A percentile compares a stretch with the other conserved stretches of the same genome.
phyloP scores from a whole-genome alignment of 208 protist genomes.

The Leishmania tropica region DNA sequence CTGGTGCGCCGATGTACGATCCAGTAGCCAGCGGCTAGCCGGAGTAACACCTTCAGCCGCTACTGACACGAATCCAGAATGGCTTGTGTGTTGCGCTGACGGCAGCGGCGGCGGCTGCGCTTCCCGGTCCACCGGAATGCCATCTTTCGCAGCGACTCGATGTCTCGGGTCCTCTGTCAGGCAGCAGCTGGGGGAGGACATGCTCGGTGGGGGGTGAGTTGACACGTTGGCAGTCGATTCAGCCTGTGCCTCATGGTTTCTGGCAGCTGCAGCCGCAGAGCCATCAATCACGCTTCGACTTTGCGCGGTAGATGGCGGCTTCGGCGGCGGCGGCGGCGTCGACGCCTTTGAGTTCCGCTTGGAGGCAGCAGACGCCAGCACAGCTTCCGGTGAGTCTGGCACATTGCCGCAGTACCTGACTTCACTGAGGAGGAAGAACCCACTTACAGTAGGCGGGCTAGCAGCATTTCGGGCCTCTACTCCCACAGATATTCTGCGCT shows the following conservation, averaged over 20 bases:
- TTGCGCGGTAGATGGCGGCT: not conserved
- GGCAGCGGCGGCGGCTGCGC: not conserved
- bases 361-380: not conserved
- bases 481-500: no score
- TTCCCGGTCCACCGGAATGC: conserved; percentile 4
- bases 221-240: not conserved
- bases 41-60: not conserved
- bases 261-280: not conserved
- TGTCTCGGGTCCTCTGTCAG: conserved; percentile 3
- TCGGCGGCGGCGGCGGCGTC: no score
- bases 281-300: not conserved
- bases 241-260: no score
- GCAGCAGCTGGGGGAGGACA: conserved; percentile 1
- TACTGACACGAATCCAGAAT: not conserved
- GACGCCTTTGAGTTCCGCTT: not conserved
- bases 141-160: not conserved
- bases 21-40: no score
- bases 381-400: not conserved
- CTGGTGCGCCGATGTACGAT: not conserved
- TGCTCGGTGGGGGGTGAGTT: not conserved
- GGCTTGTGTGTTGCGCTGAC: not conserved
- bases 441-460: not conserved
- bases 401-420: conserved; percentile 1
- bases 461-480: not conserved
- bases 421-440: conserved; percentile 9